Conservation (phyloP, 768 basidiomycete species). For the Lepiota subincarnata region DNA sequence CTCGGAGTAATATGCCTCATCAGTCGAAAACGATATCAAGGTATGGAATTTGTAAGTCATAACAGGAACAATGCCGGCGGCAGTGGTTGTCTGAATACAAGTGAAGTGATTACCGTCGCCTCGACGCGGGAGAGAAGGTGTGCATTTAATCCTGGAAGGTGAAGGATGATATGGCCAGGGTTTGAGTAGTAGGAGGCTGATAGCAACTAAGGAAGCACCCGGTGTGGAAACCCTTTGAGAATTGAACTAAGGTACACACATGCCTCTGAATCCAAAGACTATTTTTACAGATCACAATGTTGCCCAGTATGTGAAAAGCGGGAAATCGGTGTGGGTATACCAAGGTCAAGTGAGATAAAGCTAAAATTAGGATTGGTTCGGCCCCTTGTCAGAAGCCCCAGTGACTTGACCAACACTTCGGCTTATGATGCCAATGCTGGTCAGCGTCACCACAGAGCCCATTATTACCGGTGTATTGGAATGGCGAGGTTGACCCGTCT, state of each 20-base stretch:
- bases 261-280: background rate
- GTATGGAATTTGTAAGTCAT: constrained; percentile 5
- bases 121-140: too few species aligned
- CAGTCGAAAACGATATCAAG: constrained; percentile 4
- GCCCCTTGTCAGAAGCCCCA: background rate
- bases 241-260: constrained; percentile 1
- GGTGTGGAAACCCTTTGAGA: constrained; percentile 11
- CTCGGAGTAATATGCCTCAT: constrained; percentile 6
- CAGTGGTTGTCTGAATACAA: too few species aligned
- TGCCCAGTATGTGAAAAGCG: constrained; percentile 1
- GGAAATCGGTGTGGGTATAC: constrained; percentile 2
- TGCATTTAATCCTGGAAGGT: background rate
- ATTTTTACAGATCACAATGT: constrained; percentile 9
- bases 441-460: background rate
- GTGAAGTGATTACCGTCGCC: too few species aligned
- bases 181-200: background rate
- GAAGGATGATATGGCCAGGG: background rate
- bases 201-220: background rate
- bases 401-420: background rate
- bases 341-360: background rate
- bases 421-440: too few species aligned
- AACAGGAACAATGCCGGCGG: background rate
- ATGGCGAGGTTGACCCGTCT: constrained; percentile 1
- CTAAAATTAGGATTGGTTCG: background rate
- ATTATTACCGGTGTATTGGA: constrained; percentile 6